Conservation (phyloP, 1,139 yeast species). For the Debaryomyces subglobosus region DNA sequence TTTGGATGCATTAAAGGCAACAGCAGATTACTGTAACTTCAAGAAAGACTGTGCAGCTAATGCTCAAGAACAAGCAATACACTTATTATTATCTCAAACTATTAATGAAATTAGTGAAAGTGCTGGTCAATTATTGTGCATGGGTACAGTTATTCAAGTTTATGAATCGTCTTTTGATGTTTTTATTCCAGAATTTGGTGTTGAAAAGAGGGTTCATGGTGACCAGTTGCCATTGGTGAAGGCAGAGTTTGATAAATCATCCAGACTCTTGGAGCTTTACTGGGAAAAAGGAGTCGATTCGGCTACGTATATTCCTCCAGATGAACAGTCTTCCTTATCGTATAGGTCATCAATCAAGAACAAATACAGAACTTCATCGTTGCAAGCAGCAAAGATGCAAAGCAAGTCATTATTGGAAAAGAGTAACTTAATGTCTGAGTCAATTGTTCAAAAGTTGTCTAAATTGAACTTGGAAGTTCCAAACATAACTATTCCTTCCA, state of each 20-base stretch:
- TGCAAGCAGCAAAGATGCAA: conserved; percentile 66
- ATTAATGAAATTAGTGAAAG: conserved; percentile 76
- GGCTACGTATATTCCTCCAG: conserved; percentile 88
- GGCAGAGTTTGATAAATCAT: conserved; percentile 83
- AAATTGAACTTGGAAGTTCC: conserved; percentile 59
- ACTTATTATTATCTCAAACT: conserved; percentile 79
- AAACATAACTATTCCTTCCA: conserved; percentile 42
- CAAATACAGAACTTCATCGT: conserved; percentile 73
- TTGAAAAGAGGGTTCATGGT: conserved; percentile 96
- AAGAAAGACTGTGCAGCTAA: conserved; percentile 91
- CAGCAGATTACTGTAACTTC: conserved; percentile 91
- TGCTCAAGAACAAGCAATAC: conserved; percentile 95
- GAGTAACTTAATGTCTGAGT: conserved; percentile 34
- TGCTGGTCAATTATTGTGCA: conserved; percentile 80
- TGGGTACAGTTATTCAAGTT: conserved; percentile 89
- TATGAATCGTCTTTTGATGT: conserved; percentile 97
- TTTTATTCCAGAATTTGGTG: conserved; percentile 90
- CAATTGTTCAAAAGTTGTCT: conserved; percentile 50
- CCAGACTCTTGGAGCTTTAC: conserved; percentile 73
- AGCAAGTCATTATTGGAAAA: conserved; percentile 37
- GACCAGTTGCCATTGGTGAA: conserved; percentile 91
- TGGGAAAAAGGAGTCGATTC: conserved; percentile 94
- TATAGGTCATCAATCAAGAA: conserved; percentile 79
- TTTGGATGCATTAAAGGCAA: conserved; percentile 71
- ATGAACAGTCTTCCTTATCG: conserved; percentile 76